These are phyloP conservation scores for Ascochyta fabae DNA, from an alignment of 2,329 filamentous ascomycete species.

Conservation along the genomic window DNA sequence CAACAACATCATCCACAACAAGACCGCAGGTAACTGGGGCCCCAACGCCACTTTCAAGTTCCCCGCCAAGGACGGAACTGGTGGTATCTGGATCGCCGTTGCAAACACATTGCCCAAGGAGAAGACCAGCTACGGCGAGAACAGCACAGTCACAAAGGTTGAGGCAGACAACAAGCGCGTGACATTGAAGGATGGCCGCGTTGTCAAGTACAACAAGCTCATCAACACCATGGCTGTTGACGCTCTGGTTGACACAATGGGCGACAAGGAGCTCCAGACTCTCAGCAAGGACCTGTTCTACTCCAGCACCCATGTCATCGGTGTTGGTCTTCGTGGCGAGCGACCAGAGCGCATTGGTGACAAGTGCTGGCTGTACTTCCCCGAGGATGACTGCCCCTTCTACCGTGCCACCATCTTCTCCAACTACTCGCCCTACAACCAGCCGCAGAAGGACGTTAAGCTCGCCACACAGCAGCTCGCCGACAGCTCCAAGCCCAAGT, in stretches of 20 bases:
- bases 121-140: constrained; percentile 88
- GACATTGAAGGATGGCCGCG: constrained; percentile 81
- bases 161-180: constrained; percentile 86
- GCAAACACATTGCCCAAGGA: constrained; percentile 90
- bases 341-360: constrained; percentile 96
- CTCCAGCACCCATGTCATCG: constrained; percentile 96
- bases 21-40: constrained; percentile 96
- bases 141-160: constrained; percentile 83
- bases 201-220: constrained; percentile 88
- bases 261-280: constrained; percentile 79
- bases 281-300: constrained; percentile 94
- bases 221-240: constrained; percentile 97
- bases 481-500: constrained; percentile 80
- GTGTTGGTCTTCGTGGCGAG: constrained; percentile 88
- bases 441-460: constrained; percentile 81
- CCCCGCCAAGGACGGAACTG: constrained; percentile 92
- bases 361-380: constrained; percentile 99
- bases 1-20: constrained; percentile 93
- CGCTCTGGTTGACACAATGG: constrained; percentile 84
- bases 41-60: constrained; percentile 99
- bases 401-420: constrained; percentile 99
- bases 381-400: constrained; percentile 97
- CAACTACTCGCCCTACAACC: constrained; percentile 99
- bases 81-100: constrained; percentile 98
- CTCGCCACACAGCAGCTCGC: constrained; percentile 85